These are phyloP conservation scores for Dipodascus geniculatus DNA, from an alignment of 805 yeast species.

Conservation along the genomic window DNA sequence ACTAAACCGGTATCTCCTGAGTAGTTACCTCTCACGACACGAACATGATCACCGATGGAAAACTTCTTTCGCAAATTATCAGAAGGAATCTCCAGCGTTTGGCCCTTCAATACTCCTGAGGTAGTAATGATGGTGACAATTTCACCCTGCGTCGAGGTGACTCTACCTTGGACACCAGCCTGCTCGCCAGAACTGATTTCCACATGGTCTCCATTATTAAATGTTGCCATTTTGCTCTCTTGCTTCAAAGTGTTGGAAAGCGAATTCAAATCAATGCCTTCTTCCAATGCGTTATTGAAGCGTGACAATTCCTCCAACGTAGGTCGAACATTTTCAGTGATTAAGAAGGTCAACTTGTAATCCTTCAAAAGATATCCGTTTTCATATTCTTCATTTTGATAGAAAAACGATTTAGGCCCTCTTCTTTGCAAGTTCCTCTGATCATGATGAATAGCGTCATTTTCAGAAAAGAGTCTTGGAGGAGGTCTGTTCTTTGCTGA, in stretches of 20 bases:
- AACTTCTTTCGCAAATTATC: conserved; percentile 76
- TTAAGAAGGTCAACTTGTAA: conserved; percentile 70
- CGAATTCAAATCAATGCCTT: conserved; percentile 78
- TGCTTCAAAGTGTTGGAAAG: conserved; percentile 78
- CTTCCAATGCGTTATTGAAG: conserved; percentile 65
- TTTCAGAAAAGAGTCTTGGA: conserved; percentile 75
- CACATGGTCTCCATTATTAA: conserved; percentile 91
- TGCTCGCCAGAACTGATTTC: conserved; percentile 91
- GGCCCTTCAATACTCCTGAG: conserved; percentile 39
- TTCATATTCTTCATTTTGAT: conserved; percentile 77
- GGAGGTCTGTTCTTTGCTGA: conserved; percentile 67
- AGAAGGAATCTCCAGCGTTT: conserved; percentile 68
- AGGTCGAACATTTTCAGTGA: conserved; percentile 72
- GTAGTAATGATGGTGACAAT: conserved; percentile 39
- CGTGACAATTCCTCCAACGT: conserved; percentile 77
- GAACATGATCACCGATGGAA: conserved; percentile 87
- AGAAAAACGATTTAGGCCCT: conserved; percentile 48
- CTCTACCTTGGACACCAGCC: conserved; percentile 75
- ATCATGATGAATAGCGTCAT: conserved; percentile 80
- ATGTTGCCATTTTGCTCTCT: conserved; percentile 42
- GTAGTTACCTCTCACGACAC: conserved; percentile 84
- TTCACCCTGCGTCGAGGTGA: conserved; percentile 56
- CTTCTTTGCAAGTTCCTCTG: conserved; percentile 50
- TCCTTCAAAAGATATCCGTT: conserved; percentile 85
- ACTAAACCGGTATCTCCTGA: conserved; percentile 92